phyloP scores from a whole-genome alignment of 164 flowering plant species.

The Stephania yunnanensis region DNA sequence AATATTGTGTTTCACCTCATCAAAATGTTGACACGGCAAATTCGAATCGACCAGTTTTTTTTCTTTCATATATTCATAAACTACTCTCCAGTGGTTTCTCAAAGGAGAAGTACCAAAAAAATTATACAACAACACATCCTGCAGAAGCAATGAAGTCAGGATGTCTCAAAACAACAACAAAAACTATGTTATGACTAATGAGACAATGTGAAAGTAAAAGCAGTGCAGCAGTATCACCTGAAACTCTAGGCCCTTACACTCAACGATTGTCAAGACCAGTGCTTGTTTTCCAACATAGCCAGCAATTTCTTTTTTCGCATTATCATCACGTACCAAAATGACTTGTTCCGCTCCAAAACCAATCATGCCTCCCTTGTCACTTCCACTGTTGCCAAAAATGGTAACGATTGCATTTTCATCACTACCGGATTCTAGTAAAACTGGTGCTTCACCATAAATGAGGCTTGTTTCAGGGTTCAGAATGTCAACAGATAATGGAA shows the following conservation, averaged over 20 bases:
- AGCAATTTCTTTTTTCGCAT: constrained; percentile 32
- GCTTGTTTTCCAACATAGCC: constrained; percentile 59
- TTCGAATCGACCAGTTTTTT: constrained; percentile 32
- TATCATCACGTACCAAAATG: constrained; percentile 73
- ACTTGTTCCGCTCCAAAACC: constrained; percentile 90
- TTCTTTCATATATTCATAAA: constrained; percentile 61
- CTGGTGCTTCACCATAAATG: constrained; percentile 69
- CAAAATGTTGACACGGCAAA: constrained; percentile 36
- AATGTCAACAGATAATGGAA: constrained; percentile 50
- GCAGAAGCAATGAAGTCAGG: constrained; percentile 8
- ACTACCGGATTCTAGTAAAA: constrained; percentile 48
- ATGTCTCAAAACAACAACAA: too few relatives aligned
- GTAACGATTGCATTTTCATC: constrained; percentile 51
- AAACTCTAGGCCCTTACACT: constrained; percentile 83
- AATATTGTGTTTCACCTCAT: constrained; percentile 41
- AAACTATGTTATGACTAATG: neutral
- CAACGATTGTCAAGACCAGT: constrained; percentile 67
- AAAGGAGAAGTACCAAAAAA: constrained; percentile 70
- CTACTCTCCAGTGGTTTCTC: constrained; percentile 64
- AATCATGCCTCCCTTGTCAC: constrained; percentile 20
- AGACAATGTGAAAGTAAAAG: neutral
- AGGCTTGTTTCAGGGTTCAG: constrained; percentile 59
- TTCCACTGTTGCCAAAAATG: constrained; percentile 50
- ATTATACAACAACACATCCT: constrained; percentile 79
- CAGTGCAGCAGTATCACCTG: constrained; percentile 37